A percentile compares a stretch with the other conserved stretches of the same genome.
Conservation (phyloP, 306 rosid genomes). For the Rosa multiflora region DNA sequence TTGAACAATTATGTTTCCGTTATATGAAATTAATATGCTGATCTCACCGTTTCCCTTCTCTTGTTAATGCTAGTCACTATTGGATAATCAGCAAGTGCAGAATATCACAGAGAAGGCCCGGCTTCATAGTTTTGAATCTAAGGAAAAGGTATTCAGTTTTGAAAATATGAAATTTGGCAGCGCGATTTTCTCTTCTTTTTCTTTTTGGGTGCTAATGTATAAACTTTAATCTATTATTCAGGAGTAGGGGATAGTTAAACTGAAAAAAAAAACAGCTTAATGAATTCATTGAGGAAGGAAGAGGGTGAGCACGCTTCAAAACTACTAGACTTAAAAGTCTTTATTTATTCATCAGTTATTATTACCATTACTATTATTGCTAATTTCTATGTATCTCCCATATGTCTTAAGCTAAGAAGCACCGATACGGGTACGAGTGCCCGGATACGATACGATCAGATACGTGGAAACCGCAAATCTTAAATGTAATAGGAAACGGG, state of each 20-base stretch:
- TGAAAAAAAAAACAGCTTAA: conserved; percentile 59
- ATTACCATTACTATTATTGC: background rate
- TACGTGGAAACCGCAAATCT: too few species aligned
- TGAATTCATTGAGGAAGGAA: conserved; percentile 84
- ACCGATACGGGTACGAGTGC: too few species aligned
- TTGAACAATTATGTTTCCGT: background rate
- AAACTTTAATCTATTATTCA: conserved; percentile 36
- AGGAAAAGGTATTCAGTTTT: conserved; percentile 63
- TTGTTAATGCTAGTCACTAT: conserved; percentile 57
- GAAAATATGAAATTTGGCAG: conserved; percentile 7
- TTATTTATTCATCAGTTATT: background rate
- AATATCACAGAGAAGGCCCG: conserved; percentile 71
- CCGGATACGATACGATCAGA: too few species aligned
- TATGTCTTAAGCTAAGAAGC: background rate
- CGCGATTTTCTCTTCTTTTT: background rate
- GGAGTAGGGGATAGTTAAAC: conserved; percentile 66
- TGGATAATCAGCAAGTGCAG: conserved; percentile 74
- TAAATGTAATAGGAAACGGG: too few species aligned
- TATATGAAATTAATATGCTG: conserved; percentile 4
- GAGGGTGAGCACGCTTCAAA: conserved; percentile 52
- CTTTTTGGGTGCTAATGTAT: conserved; percentile 12
- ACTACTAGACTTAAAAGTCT: conserved; percentile 8
- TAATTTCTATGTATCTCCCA: background rate
- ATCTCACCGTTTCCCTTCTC: conserved; percentile 30
- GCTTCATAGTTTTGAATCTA: conserved; percentile 56